Evolutionary conservation across 2,329 filamentous ascomycete genomes (phyloP).

Genomic region (Fonsecaea nubica): DNA sequence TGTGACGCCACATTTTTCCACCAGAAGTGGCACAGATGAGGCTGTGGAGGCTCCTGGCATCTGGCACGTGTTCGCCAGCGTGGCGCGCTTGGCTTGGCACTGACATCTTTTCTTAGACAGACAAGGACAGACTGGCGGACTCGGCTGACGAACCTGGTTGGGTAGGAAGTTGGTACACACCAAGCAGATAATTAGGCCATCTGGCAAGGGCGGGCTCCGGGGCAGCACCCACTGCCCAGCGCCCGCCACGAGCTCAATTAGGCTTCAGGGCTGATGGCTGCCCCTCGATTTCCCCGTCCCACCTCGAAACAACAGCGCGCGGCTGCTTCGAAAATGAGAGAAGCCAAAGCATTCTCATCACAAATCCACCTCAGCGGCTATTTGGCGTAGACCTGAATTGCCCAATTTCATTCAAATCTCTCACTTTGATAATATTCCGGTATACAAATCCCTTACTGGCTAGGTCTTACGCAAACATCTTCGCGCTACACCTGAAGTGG

Average conservation of each 20-base stretch:
- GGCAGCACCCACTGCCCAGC: not conserved
- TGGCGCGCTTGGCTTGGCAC: not conserved
- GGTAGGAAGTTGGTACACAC: not conserved
- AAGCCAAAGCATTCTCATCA: conserved; percentile 1
- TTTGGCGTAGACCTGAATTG: conserved; percentile 2
- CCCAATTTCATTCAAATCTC: conserved; percentile 10
- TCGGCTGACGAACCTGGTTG: not conserved
- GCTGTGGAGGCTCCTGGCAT: not conserved
- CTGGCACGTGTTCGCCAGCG: conserved; percentile 1
- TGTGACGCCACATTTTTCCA: conserved; percentile 4
- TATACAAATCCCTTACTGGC: conserved; percentile 24
- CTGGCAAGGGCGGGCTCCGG: not conserved
- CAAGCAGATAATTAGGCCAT: no score
- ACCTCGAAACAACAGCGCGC: conserved; percentile 14
- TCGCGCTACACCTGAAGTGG: conserved; percentile 22
- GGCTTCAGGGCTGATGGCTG: conserved; percentile 4
- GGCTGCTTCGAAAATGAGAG: conserved; percentile 7
- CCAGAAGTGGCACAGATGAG: conserved; percentile 2
- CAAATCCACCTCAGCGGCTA: conserved; percentile 24
- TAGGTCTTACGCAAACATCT: conserved; percentile 32
- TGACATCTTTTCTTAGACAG: not conserved
- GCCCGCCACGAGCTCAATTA: not conserved
- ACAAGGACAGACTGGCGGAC: not conserved
- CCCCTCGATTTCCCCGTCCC: conserved; percentile 7
- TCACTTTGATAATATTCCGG: conserved; percentile 4